Base-by-base conservation (phyloP, 192 early-diverging fungal species). In the Rhizophagus clarus region DNA sequence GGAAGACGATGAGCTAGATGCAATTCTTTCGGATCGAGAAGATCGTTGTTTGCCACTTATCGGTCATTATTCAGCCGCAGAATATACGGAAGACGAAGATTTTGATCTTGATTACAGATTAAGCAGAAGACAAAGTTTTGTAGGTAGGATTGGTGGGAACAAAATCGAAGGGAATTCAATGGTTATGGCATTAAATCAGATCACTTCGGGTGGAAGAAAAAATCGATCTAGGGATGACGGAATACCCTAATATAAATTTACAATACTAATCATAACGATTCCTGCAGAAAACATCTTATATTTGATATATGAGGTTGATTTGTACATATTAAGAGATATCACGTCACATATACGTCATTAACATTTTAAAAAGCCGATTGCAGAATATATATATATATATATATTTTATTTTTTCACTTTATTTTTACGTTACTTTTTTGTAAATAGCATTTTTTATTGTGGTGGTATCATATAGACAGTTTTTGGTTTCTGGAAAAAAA, bases 31-130 rank as follows among this genome's bases (percentile, higher is more conserved):
- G 1, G 77, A 79, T 60, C 40, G 66, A 2, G 77, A 79, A 61
- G 77, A 79, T 61, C 28, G 67, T 29, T 29, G 29, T 11, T 49
- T 79, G 22, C 77, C 77, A 2, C 29, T 70, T 7, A 69, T 69
- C 11, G 77, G 77, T 71, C 77, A 79, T 70, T 79, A 70, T 70
- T 79, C 77, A 37, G 77, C 77, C 37, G 67, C 77, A 29, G 77
- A 79, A 40, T 79, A 14, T 32, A 79, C 77, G 4, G 77, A 79
- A 17, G 77, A 79, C 42, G 77, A 79, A 56, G 77, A 79, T 71
- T 79, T 20, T 70, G 28, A 26, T 34, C 20, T 70, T 64, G 76
- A 79, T 7, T 28, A 9, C 64, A 49, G 11, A 26, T 34, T 75
- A 28, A 66, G 76, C 26, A 34, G 64, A 22, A 20, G 63, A 68